These are phyloP conservation scores for Patellifolia procumbens DNA, from an alignment of 179 eudicot species.

Conservation along the genomic window DNA sequence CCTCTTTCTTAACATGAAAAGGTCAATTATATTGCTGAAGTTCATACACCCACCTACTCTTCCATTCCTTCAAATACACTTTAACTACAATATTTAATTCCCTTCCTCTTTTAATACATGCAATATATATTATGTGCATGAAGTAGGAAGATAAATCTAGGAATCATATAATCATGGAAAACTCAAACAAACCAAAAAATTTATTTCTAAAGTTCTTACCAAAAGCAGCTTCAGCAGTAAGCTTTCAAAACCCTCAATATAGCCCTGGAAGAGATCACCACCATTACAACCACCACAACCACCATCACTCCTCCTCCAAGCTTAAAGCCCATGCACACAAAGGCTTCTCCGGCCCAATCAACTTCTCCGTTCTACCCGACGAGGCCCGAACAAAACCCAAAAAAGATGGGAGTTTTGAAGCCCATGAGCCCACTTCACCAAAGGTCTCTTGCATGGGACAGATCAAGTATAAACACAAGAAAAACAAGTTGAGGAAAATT, in stretches of 20 bases:
- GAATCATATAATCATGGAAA: conserved; percentile 26
- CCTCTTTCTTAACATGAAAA: conserved; percentile 11
- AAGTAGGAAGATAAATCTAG: neutral
- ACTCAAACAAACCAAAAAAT: conserved; percentile 34
- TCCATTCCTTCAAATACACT: conserved; percentile 13
- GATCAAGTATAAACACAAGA: conserved; percentile 60
- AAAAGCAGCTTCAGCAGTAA: conserved; percentile 48
- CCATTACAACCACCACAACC: conserved; percentile 20
- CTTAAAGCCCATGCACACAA: conserved; percentile 30
- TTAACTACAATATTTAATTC: neutral
- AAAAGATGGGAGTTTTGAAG: conserved; percentile 24
- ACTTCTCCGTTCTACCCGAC: conserved; percentile 42
- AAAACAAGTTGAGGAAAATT: conserved; percentile 24
- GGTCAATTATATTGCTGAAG: conserved; percentile 21
- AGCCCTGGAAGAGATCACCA: conserved; percentile 58
- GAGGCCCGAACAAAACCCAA: conserved; percentile 57
- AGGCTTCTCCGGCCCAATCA: conserved; percentile 59
- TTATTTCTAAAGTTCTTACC: conserved; percentile 58
- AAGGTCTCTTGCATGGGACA: conserved; percentile 92
- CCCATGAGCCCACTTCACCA: conserved; percentile 79
- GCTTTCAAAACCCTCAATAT: conserved; percentile 53
- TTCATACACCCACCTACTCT: conserved; percentile 10
- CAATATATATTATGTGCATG: conserved; percentile 5
- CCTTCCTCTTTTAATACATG: neutral
- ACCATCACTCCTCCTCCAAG: conserved; percentile 27